Conservation (phyloP, 2,329 filamentous ascomycete genomes). For the Tothia fuscella region DNA sequence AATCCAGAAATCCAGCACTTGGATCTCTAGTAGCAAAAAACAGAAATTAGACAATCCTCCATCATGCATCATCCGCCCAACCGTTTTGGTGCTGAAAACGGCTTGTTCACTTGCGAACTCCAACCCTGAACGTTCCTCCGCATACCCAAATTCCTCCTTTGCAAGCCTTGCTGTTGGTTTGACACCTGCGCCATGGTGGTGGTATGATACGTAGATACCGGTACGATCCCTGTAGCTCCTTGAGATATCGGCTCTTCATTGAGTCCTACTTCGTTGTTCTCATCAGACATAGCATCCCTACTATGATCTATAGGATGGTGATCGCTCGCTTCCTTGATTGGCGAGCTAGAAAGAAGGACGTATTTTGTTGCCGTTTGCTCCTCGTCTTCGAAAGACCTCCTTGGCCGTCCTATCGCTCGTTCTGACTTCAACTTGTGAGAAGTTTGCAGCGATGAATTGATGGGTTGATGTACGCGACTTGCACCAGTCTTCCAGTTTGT, state of each 20-base stretch:
- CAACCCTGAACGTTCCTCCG: slow-evolving; percentile 39
- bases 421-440: neutral
- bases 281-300: neutral
- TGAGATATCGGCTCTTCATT: neutral
- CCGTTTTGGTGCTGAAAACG: neutral
- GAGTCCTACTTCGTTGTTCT: too few relatives aligned
- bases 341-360: slow-evolving; percentile 32
- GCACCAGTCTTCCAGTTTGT: neutral
- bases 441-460: neutral
- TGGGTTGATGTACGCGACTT: neutral
- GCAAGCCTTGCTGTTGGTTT: slow-evolving; percentile 17
- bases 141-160: slow-evolving; percentile 38
- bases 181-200: slow-evolving; percentile 27
- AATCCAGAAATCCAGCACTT: too few relatives aligned
- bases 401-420: slow-evolving; percentile 15
- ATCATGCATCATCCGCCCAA: slow-evolving; percentile 5
- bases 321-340: slow-evolving; percentile 17
- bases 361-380: slow-evolving; percentile 31
- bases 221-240: slow-evolving; percentile 17
- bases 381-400: slow-evolving; percentile 14
- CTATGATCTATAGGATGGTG: neutral
- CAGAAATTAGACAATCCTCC: too few relatives aligned
- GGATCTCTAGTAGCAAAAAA: too few relatives aligned
- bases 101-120: slow-evolving; percentile 20
- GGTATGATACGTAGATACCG: slow-evolving; percentile 31